Base-by-base conservation (phyloP, 2,329 filamentous ascomycete genomes). In the Botrytis porri region DNA sequence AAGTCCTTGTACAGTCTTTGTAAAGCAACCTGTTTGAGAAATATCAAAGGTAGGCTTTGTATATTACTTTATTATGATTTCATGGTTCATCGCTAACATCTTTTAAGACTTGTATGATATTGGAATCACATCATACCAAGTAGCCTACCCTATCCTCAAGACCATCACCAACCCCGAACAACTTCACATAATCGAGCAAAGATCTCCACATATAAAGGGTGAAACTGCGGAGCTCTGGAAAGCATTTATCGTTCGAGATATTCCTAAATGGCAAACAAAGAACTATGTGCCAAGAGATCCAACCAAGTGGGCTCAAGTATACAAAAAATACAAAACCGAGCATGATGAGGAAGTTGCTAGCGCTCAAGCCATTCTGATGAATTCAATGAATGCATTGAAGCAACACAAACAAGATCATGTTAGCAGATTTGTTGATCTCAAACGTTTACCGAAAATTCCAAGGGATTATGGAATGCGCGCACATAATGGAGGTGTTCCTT, bases 261-360 rank as follows among this genome's bases (percentile, higher is more conserved):
- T 97, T 75, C 84, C 88, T 72, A 91, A 89, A 81, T 82, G 83
- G 75, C 85, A 90, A 60, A 83, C 84, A 63, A 89, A 92, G 79
- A 87, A 88, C 39, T 88, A 90, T 77, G 84, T 88, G 37, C 92
- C 93, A 0, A 86, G 86, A 72, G 87, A 93, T 75, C 88, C 91
- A 0, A 84, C 85, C 51, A 89, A 89, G 74, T 98, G 94, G 94
- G 89, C 91, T 80, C 89, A 91, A 72, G 86, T 97, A 22, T 98
- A 97, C 83, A 84, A 86, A 76, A 89, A 89, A 75, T 90, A 95
- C 79, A 86, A 88, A 76, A 84, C 84, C 60, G 85, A 90, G 75
- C 87, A 89, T 54, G 84, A 88, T 48, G 83, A 85, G 69, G 85
- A 88, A 70, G 85, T 91, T 12, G 84, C 85, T 7, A 84, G 84